phyloP scores from a whole-genome alignment of 176 grass and related monocot species.

The Saccharum officinarum region DNA sequence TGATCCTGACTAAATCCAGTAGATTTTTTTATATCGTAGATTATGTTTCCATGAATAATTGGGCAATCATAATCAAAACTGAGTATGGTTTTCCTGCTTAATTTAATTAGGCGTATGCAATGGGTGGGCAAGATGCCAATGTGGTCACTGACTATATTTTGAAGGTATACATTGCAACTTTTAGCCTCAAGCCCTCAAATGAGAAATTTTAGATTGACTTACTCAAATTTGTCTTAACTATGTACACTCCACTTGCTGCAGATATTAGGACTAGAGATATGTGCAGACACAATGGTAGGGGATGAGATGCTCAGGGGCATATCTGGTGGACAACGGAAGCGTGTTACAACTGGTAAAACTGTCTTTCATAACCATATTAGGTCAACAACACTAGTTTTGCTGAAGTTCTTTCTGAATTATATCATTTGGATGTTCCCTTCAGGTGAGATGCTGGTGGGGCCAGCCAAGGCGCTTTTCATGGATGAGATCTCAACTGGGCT shows the following conservation, averaged over 20 bases:
- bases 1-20: background rate
- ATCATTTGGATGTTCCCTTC: conserved; percentile 4
- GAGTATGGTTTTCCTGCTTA: conserved; percentile 1
- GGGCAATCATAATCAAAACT: background rate
- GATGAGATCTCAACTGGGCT: conserved; percentile 99
- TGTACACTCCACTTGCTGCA: background rate
- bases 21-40: background rate
- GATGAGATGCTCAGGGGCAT: conserved; percentile 92
- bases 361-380: background rate
- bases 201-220: background rate
- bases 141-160: conserved; percentile 66
- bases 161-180: conserved; percentile 43
- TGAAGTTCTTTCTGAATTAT: background rate
- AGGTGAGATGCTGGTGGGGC: conserved; percentile 98
- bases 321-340: conserved; percentile 87
- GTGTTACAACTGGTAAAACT: conserved; percentile 86
- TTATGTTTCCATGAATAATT: background rate
- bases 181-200: background rate
- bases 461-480: conserved; percentile 85
- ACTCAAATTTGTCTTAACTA: background rate
- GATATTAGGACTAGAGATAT: conserved; percentile 10
- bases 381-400: background rate
- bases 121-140: conserved; percentile 56
- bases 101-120: conserved; percentile 45
- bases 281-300: conserved; percentile 68